phyloP scores from a whole-genome alignment of 139 green algal genomes.

The Chlorella sorokiniana region DNA sequence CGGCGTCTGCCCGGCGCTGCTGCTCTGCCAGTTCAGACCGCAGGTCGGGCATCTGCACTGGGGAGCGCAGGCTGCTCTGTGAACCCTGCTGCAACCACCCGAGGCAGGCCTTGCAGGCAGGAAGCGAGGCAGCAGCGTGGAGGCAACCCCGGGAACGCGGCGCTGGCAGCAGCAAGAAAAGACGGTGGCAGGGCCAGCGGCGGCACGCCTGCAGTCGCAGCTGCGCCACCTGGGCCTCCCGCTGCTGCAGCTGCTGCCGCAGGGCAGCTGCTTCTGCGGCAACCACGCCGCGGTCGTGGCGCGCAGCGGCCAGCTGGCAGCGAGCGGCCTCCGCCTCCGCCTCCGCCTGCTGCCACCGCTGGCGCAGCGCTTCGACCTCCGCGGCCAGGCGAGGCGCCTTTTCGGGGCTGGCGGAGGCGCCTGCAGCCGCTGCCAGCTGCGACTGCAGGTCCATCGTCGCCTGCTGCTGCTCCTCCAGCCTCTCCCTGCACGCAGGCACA shows the following conservation, averaged over 20 bases:
- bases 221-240: conserved; percentile 25
- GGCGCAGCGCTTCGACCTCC: background rate
- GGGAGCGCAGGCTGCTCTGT: no score
- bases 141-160: no score
- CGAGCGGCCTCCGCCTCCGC: background rate
- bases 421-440: background rate
- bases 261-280: background rate
- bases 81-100: no score
- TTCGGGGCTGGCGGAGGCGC: background rate
- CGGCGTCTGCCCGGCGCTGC: background rate
- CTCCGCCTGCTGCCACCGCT: background rate
- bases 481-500: background rate
- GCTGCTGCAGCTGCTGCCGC: conserved; percentile 17
- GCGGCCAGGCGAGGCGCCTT: background rate
- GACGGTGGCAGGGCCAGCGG: background rate
- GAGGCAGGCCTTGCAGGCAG: no score
- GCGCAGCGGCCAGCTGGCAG: background rate
- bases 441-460: conserved; percentile 4
- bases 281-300: background rate
- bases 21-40: background rate
- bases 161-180: background rate
- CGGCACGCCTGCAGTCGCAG: conserved; percentile 15
- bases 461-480: conserved; percentile 12
- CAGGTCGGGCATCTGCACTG: conserved; percentile 7
- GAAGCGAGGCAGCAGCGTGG: no score